A percentile compares a stretch with the other conserved stretches of the same genome.
These are phyloP conservation scores for Gaeumannomyces sp. DNA, from an alignment of 2,329 filamentous ascomycete genomes.

Conservation along the genomic window DNA sequence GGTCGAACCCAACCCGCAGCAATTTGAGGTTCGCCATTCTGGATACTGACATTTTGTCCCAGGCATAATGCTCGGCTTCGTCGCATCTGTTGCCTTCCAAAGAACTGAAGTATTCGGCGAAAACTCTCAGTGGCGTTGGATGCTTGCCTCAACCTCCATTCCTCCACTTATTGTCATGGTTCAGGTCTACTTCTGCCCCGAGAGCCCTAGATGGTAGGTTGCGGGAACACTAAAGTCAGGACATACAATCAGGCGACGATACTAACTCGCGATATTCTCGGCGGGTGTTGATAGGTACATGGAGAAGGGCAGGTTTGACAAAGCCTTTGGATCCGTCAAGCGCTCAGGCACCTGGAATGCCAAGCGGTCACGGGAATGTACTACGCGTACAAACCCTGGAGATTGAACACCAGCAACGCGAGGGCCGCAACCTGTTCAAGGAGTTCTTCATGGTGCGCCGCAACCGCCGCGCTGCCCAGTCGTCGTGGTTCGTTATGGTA, in stretches of 20 bases:
- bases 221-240: background rate
- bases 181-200: constrained; percentile 7
- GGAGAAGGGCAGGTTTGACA: constrained; percentile 12
- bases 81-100: constrained; percentile 1
- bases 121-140: constrained; percentile 8
- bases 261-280: background rate
- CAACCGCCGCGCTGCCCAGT: constrained; percentile 54
- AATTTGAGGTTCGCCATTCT: too few species aligned
- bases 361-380: constrained; percentile 53
- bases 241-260: background rate
- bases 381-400: constrained; percentile 50
- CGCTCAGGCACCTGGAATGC: constrained; percentile 43
- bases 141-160: constrained; percentile 7
- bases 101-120: background rate
- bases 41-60: background rate
- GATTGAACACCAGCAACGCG: constrained; percentile 37
- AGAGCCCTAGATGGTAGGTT: constrained; percentile 3
- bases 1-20: too few species aligned
- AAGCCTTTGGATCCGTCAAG: constrained; percentile 42
- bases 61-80: constrained; percentile 41
- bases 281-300: background rate
- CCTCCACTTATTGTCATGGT: constrained; percentile 3
- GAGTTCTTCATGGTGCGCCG: constrained; percentile 54
- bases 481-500: constrained; percentile 58
- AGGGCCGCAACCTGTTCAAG: constrained; percentile 19